Base-by-base conservation (phyloP, 768 basidiomycete genomes). In the Leccinum barrowsii region DNA sequence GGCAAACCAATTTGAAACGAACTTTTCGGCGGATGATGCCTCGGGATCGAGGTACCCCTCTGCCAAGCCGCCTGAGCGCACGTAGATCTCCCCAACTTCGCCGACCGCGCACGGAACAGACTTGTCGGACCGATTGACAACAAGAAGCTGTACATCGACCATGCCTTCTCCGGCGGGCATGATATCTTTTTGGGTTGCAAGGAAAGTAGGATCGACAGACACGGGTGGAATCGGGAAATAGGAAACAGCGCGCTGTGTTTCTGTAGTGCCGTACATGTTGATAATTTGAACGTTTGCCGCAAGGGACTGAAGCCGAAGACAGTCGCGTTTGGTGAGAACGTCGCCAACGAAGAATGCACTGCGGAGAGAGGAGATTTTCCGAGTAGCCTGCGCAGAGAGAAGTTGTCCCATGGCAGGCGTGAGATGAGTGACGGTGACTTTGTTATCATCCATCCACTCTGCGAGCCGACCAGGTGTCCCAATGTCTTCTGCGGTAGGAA, bases 221-320 rank as follows among this genome's bases (percentile, higher is more conserved):
- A 96, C 83, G 54, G 90, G 83, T 2, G 96, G 94, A 65, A 98
- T 93, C 21, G 86, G 82, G 70, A 95, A 98, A 76, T 98, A 98
- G 21, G 95, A 98, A 10, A 99, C 97, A 2, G 97, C 97, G 54
- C 97, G 91, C 72, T 99, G 97, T 7, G 97, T 98, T 75, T 99
- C 97, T 21, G 97, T 99, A 7, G 97, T 98, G 15, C 97, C 97
- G 73, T 98, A 99, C 97, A 99, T 99, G 80, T 99, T 99, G 74
- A 98, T 87, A 70, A 99, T 98, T 34, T 86, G 80, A 13, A 95
- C 94, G 65, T 98, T 97, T 12, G 85, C 77, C 2, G 96, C 97
- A 50, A 99, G 86, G 2, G 90, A 81, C 72, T 99, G 97, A 3
- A 99, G 82, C 35, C 97, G 90, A 44, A 90, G 84, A 67, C 96